These are phyloP conservation scores for Epichloe gansuensis DNA, from an alignment of 2,329 filamentous ascomycete genomes.

Conservation along the genomic window DNA sequence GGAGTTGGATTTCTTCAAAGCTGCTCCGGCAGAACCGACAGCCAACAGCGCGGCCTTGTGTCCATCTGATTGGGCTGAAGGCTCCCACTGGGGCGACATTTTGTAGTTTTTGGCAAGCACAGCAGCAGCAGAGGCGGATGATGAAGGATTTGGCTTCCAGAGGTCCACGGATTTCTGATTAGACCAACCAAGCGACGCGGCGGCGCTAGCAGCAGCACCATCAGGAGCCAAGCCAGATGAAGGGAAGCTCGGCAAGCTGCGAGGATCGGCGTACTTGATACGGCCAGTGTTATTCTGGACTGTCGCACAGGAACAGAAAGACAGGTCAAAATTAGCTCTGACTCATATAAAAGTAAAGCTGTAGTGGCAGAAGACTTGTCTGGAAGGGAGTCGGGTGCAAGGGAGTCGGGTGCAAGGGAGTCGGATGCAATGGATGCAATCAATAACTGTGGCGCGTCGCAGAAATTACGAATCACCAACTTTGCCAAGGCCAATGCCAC, in stretches of 20 bases:
- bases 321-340: neutral
- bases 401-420: neutral
- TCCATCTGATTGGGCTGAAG: conserved; percentile 49
- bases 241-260: conserved; percentile 64
- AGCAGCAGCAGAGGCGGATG: conserved; percentile 36
- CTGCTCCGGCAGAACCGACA: conserved; percentile 23
- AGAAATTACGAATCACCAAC: neutral
- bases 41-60: conserved; percentile 65
- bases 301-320: neutral
- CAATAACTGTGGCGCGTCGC: neutral
- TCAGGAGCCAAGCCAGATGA: conserved; percentile 46
- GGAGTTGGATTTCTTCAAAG: conserved; percentile 14
- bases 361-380: neutral
- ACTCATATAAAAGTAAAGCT: neutral
- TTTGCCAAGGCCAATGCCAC: neutral
- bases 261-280: conserved; percentile 58
- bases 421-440: neutral
- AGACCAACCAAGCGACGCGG: conserved; percentile 60
- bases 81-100: conserved; percentile 43
- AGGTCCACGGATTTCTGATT: conserved; percentile 52
- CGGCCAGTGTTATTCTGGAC: conserved; percentile 22
- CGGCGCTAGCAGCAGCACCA: conserved; percentile 55
- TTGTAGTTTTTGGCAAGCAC: conserved; percentile 30
- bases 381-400: neutral
- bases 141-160: conserved; percentile 50